Evolutionary conservation across 2,329 filamentous ascomycete genomes (phyloP), one percentile per base, ranked within the genome.

Genomic region (Aureobasidium zeae): DNA sequence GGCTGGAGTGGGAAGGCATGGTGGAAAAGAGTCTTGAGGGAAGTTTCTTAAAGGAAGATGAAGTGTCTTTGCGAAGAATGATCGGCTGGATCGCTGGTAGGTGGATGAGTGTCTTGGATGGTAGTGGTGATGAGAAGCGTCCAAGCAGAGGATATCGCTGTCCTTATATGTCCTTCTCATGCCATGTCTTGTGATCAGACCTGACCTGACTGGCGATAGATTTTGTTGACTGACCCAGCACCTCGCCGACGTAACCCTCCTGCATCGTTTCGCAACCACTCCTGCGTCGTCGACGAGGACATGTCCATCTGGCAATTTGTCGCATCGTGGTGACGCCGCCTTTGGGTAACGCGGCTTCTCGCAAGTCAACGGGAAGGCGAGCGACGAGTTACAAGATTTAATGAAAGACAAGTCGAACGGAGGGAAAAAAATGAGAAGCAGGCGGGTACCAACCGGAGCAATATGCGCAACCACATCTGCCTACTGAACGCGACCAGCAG

Each of bases 141-240:
- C 8, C 7, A 22, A 28, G 8, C 38, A n/a, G 15, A 42, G 38
- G 38, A 33, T 21, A 17, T 4, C 29, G 19, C 28, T 29, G 28
- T 42, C 21, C 20, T 42, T 42, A 42, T 32, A 42, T 42, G 32
- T 13, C 29, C 15, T n/a, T 4, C 6, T 25, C 35, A 17, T 12
- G 13, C n/a, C 21, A 28, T 35, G 22, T n/a, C n/a, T n/a, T n/a
- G n/a, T n/a, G n/a, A n/a, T n/a, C n/a, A n/a, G n/a, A 43, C 22
- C 31, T 43, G 39, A 29, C 39, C 26, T 19, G n/a, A n/a, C 28
- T 24, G 29, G 30, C 29, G 22, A 34, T 34, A 43, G 30, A 34
- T 22, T 43, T 34, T 43, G 21, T 22, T n/a, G 39, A 43, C 39
- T 43, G 29, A 43, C 29, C 25, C 33, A 43, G 39, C 39, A 34